These are phyloP conservation scores for Exsudoporus floridanus DNA, from an alignment of 1,284 basidiomycete species.

Conservation along the genomic window DNA sequence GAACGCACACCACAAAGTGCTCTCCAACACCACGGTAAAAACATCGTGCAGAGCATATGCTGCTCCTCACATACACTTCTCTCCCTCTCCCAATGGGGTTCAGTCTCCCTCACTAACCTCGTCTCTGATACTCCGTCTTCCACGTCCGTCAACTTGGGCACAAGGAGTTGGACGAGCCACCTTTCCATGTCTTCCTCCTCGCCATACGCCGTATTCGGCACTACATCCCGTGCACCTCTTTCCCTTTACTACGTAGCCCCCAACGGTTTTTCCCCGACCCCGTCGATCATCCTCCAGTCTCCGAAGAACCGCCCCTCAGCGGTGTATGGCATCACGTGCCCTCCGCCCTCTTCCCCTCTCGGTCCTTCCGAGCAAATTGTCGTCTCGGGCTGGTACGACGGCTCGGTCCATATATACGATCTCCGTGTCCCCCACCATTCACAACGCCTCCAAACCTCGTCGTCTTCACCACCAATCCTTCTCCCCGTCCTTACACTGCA, in stretches of 20 bases:
- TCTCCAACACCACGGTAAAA: slow-evolving; percentile 41
- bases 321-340: slow-evolving; percentile 66
- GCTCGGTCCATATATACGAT: slow-evolving; percentile 67
- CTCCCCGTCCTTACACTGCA: slow-evolving; percentile 55
- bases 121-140: slow-evolving; percentile 28
- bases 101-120: slow-evolving; percentile 43
- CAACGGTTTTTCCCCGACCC: slow-evolving; percentile 43
- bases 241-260: slow-evolving; percentile 53
- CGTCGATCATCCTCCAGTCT: slow-evolving; percentile 49
- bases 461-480: slow-evolving; percentile 34
- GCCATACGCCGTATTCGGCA: slow-evolving; percentile 68
- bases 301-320: slow-evolving; percentile 45
- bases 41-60: slow-evolving; percentile 56
- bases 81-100: slow-evolving; percentile 57
- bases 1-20: slow-evolving; percentile 11
- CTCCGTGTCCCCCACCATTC: slow-evolving; percentile 48
- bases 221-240: slow-evolving; percentile 57
- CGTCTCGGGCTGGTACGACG: slow-evolving; percentile 80
- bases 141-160: slow-evolving; percentile 43
- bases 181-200: slow-evolving; percentile 50
- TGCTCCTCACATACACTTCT: slow-evolving; percentile 46
- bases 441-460: background rate
- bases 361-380: slow-evolving; percentile 68
- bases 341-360: slow-evolving; percentile 59
- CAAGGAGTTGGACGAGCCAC: slow-evolving; percentile 60